Evolutionary conservation across 1,284 basidiomycete genomes (phyloP), one percentile per base, ranked within the genome.

Genomic region (Cutaneotrichosporon mucoides): DNA sequence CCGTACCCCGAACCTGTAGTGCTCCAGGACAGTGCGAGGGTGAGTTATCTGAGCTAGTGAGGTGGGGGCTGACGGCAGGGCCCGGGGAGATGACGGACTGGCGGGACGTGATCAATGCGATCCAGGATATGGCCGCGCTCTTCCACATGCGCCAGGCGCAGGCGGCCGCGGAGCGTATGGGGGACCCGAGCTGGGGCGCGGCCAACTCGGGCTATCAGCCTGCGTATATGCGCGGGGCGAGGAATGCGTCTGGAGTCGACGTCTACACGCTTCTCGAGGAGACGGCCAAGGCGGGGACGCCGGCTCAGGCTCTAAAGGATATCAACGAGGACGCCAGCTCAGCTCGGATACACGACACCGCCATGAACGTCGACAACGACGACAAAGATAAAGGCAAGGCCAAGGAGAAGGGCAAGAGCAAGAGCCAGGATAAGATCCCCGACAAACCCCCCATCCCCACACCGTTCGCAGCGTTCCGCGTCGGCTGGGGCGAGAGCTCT

Each of bases 51-150:
- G n/a, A n/a, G n/a, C n/a, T n/a, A n/a, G n/a, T n/a, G n/a, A n/a
- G n/a, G n/a, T n/a, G n/a, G n/a, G n/a, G n/a, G 37, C 37, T 12
- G 9, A 51, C 45, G 16, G 16, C 64, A 90, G 90, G 90, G 3
- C 65, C 89, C 1, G 92, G 92, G 3, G 91, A 91, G 2, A 97
- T 96, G 93, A 87, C 87, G 1, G 92, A 95, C 69, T 96, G 93
- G 93, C 81, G 71, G 59, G 81, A 74, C 9, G 76, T 79, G 33
- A 73, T 76, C 33, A 61, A 66, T 6, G 65, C 69, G 8, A 68
- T 78, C 45, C 64, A 73, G 54, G 65, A 69, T 53, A 68, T 70
- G 48, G 68, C 66, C 5, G 48, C 57, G 2, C 51, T 59, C 40
- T 64, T 58, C 55, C 57, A 55, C 24, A 63, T 59, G 55, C 57